Base-by-base conservation (phyloP, 805 yeast genomes). In the Saccharomyces cerevisiae region DNA sequence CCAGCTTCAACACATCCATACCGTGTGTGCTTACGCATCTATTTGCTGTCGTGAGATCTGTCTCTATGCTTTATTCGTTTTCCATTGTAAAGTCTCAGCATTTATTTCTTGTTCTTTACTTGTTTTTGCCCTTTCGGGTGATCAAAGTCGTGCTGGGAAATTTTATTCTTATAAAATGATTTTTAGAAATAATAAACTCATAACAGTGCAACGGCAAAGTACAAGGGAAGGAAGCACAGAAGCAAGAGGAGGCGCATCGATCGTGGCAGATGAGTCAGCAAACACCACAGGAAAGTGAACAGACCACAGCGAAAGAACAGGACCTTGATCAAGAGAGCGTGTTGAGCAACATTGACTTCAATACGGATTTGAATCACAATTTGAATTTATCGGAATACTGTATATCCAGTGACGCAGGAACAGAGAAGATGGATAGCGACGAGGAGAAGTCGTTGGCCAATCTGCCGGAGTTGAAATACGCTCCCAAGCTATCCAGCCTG, bases 391-490 rank as follows among this genome's bases (percentile, higher is more conserved):
- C 65, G 10, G 70, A 65, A 47, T 62, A 61, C 51, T 66, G 63
- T 52, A 57, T 68, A 30, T 64, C 70, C 11, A 85, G 94, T 14
- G 97, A 90, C 70, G 96, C 94, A 17, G 97, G 90, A 67, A 90
- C 97, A 0, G 97, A 90, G 65, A 85, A 81, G 61, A 82, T 89
- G 88, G 92, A 82, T 47, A 65, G 71, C 57, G 66, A 71, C 55
- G 61, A 55, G 1, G 55, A 59, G 52, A 55, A 56, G n/a, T 48
- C 53, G 41, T 30, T 58, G 13, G 60, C 56, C 41, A 36, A 48
- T 3, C 58, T 59, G 17, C 66, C 64, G 17, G 63, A 32, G 22
- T 27, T 48, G 32, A 31, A n/a, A 21, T 21, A 31, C 24, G 17
- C 22, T 27, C 31, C 22, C 69, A 60, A 27, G 59, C 53, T 47